Evolutionary conservation across 2,329 filamentous ascomycete species (phyloP).

Genomic region (Beauveria rudraprayagi): DNA sequence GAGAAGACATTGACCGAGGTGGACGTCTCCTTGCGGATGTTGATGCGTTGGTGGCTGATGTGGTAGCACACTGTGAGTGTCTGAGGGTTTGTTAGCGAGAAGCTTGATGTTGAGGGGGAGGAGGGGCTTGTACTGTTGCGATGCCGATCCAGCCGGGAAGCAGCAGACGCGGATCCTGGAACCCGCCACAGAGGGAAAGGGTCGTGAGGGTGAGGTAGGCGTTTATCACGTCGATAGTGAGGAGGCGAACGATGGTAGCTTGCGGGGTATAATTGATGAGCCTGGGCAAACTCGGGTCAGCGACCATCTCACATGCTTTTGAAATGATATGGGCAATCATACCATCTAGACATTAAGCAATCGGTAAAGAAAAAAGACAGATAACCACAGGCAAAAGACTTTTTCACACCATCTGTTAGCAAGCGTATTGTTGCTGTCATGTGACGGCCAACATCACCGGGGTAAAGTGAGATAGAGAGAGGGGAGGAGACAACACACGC

Average conservation of each 20-base stretch:
- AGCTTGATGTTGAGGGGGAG: not conserved
- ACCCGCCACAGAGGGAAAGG: conserved; percentile 61
- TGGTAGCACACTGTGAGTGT: conserved; percentile 69
- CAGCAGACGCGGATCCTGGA: conserved; percentile 60
- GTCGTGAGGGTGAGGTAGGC: conserved; percentile 68
- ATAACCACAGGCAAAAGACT: conserved; percentile 72
- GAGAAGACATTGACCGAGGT: conserved; percentile 72
- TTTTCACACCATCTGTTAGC: conserved; percentile 10
- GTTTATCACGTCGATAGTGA: conserved; percentile 66
- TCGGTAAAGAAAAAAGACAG: conserved; percentile 78
- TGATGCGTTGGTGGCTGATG: conserved; percentile 68
- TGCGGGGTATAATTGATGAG: conserved; percentile 76
- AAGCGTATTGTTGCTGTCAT: not conserved
- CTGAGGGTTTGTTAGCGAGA: conserved; percentile 26
- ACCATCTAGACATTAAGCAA: conserved; percentile 79
- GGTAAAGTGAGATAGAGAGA: too few species aligned
- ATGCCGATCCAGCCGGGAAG: conserved; percentile 74
- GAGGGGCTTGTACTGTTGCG: conserved; percentile 49
- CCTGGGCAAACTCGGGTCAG: conserved; percentile 34
- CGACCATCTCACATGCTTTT: not conserved
- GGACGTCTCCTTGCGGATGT: conserved; percentile 70
- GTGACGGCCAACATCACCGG: too few species aligned
- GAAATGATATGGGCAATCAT: conserved; percentile 18
- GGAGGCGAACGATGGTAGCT: conserved; percentile 71
- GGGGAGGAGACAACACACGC: conserved; percentile 21